Base-by-base conservation (phyloP, 2,329 filamentous ascomycete genomes). In the Aspergillus ustus region DNA sequence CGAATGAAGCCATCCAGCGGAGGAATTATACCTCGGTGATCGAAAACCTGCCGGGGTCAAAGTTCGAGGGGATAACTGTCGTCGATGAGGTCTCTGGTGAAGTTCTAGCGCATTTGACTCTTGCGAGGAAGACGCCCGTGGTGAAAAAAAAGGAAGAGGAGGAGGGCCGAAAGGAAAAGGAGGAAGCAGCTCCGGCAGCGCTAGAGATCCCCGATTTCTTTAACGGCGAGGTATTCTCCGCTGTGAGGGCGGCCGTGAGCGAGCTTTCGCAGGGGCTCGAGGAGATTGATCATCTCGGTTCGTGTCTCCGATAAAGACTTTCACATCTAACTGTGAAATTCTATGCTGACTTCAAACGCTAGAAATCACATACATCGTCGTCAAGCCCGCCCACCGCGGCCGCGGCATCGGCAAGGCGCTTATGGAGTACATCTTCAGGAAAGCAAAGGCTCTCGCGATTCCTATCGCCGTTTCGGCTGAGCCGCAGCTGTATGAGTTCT, bases 401-500 rank as follows among this genome's bases (percentile, higher is more conserved):
- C 34, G 20, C 3, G 61, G 61, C 1, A 57, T 63, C 3, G 61
- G 61, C n/a, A 20, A 29, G n/a, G 8, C 17, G 4, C n/a, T 63
- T 31, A 40, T 63, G n/a, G 20, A 50, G 1, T 29, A 54, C 29
- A 46, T 49, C 3, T 29, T 58, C 11, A 4, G 25, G 2, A 55
- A 51, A 34, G 61, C 53, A 2, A 57, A 53, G n/a, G 17, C 53
- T 1, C 31, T 43, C 0, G 49, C 19, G 0, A 9, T 63, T 0
- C 53, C 61, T 34, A 29, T 63, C 9, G n/a, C 19, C 9, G 46
- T 64, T 3, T 53, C 29, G 17, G 58, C 64, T 0, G 66, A 69
- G 52, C 62, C 66, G 2, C 61, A 63, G 11, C 54, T 61, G 6
- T 62, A 65, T 43, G 53, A 28, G 0, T 69, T 65, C 34, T 69